Evolutionary conservation across 495 filamentous ascomycete species (phyloP), one percentile per base, ranked within the genome.

Genomic region (Aspergillus saccharolyticus): DNA sequence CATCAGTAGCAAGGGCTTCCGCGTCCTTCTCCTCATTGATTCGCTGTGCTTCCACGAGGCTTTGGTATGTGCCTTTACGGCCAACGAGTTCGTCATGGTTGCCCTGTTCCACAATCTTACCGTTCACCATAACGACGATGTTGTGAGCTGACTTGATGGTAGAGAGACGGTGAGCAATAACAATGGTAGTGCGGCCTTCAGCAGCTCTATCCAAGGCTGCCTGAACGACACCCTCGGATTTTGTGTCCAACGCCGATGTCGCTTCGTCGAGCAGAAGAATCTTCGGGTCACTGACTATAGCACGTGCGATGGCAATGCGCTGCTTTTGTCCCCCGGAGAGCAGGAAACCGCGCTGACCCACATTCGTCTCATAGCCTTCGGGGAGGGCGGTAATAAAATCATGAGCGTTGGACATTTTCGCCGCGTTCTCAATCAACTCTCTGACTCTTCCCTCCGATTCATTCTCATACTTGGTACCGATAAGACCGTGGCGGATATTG

Each of bases 301-400:
- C 93, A 63, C 94, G 84, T 8, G 94, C 93, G 71, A 88, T 88
- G 4, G 84, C 83, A 68, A 97, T 94, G 57, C 94, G 89, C 69
- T 98, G 94, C 70, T 96, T 97, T 74, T 98, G 94, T 24, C 94
- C 94, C 70, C 94, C 94, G 54, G 88, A 92, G 39, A 98, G 79
- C 43, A 96, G 72, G 70, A 96, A 96, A 14, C 94, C 94, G 45
- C 94, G 88, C 70, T 97, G 93, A 53, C 94, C 94, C 52, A 98
- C 94, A 60, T 95, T 89, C 0, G 94, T 97, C 63, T 96, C 85
- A 65, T 96, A 97, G 1, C 88, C 86, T 68, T 97, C 88, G 0
- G 94, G 93, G 4, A 97, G 76, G n/a, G 75, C 73, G 15, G 71
- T 82, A 63, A 98, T 85, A 67, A 97, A 97, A 54, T 93, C 91